Evolutionary conservation across 2,329 filamentous ascomycete species (phyloP).

Genomic region (Pseudocercospora crystallina): DNA sequence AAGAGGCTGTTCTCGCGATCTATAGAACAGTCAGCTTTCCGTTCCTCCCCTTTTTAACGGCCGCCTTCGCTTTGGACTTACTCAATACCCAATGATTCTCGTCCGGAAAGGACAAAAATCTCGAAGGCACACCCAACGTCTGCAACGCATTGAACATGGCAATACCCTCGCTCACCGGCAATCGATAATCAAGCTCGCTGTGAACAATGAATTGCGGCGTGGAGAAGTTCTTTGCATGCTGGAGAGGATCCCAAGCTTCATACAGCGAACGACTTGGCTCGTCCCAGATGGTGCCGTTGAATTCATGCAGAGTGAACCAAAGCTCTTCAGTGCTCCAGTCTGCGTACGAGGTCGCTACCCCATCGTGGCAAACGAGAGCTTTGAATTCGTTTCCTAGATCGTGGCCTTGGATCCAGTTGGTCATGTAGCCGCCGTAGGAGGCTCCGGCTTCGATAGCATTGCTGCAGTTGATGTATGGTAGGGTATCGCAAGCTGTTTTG

Average conservation of each 20-base stretch:
- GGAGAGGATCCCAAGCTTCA: conserved; percentile 23
- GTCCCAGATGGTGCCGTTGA: conserved; percentile 52
- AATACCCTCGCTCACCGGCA: conserved; percentile 25
- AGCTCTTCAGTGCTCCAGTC: conserved; percentile 51
- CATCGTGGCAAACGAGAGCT: conserved; percentile 84
- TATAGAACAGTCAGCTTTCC: too few relatives aligned
- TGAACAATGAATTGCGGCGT: conserved; percentile 27
- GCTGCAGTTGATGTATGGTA: conserved; percentile 27
- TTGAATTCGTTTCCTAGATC: conserved; percentile 80
- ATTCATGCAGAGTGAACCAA: conserved; percentile 53
- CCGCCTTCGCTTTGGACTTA: too few relatives aligned
- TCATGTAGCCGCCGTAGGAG: conserved; percentile 42
- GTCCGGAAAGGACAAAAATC: conserved; percentile 25
- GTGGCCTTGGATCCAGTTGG: conserved; percentile 72
- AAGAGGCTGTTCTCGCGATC: conserved; percentile 24
- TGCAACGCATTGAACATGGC: conserved; percentile 28
- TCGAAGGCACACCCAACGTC: conserved; percentile 21
- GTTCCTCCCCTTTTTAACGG: too few relatives aligned
- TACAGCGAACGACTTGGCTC: conserved; percentile 24
- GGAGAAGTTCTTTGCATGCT: conserved; percentile 24
- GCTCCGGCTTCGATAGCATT: conserved; percentile 27
- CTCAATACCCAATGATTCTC: conserved; percentile 24
- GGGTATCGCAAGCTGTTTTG: conserved; percentile 21
- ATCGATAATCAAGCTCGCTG: conserved; percentile 25
- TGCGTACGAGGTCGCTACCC: conserved; percentile 53